Base-by-base conservation (phyloP, 768 basidiomycete species). In the Tephrocybe rancida region DNA sequence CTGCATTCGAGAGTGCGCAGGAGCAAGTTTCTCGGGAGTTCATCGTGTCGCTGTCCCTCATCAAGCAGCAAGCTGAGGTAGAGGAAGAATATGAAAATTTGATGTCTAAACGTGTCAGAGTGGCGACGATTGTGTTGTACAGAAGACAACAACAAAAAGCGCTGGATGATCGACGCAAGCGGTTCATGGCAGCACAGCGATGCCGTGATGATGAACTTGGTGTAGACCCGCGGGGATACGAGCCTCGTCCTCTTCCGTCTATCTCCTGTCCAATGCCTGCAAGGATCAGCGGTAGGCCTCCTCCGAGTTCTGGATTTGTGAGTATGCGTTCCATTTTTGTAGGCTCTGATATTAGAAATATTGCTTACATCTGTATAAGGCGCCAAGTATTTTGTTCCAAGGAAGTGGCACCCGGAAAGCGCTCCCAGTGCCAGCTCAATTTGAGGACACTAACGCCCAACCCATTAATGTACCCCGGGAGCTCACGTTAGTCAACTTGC, bases 131-230 rank as follows among this genome's bases (percentile, higher is more conserved):
- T 24, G 29, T 32, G 3, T 32, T 54, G 5, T 42, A 32, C 24
- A 18, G 11, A 27, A 26, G 25, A 24, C 53, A 54, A 14, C n/a
- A 14, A 27, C 6, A 19, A 32, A 3, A 39, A 44, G 32, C 47
- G 48, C 5, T 30, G 37, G 25, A 42, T 3, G 42, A 49, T 19
- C 46, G 29, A 22, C 30, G 5, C 16, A 5, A 8, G 2, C 39
- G 47, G 6, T 54, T 54, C 24, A 1, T 1, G 18, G 19, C n/a
- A 14, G 42, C 53, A 3, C 53, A 54, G 30, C 16, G 21, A 7
- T 47, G 47, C 37, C 53, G 53, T 13, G 34, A 44, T 16, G 42
- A 8, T 5, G 45, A 47, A 22, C 52, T 53, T 42, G 44, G 44
- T 1, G 38, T 49, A 4, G 7, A 37, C n/a, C 11, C 8, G 4